phyloP scores from a whole-genome alignment of 2,329 filamentous ascomycete genomes.

The Immersiporthe knoxdaviesiana region DNA sequence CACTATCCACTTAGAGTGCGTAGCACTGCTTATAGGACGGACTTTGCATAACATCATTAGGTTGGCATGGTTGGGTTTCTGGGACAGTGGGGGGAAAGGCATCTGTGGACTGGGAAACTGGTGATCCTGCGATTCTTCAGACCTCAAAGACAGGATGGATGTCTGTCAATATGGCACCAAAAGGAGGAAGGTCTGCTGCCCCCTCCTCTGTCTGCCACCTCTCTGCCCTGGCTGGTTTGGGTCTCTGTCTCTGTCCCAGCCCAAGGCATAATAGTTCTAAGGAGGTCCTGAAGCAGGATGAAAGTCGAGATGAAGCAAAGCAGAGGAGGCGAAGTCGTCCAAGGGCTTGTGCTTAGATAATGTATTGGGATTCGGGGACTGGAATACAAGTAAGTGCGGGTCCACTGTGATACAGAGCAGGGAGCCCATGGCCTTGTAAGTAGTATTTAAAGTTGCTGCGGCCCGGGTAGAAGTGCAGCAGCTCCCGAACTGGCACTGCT shows the following conservation, averaged over 20 bases:
- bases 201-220: neutral
- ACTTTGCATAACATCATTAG: no score
- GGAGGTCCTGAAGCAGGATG: neutral
- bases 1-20: neutral
- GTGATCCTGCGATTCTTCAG: neutral
- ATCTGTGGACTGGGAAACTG: no score
- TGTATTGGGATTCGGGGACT: no score
- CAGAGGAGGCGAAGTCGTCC: neutral
- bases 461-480: constrained; percentile 10
- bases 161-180: no score
- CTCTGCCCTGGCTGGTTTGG: neutral
- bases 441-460: constrained; percentile 7
- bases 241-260: neutral
- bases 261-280: neutral
- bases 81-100: no score
- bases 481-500: neutral
- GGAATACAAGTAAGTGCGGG: no score
- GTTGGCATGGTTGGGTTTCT: no score
- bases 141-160: neutral
- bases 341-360: constrained; percentile 2
- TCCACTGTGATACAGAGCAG: neutral
- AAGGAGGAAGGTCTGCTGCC: neutral
- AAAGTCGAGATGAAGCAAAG: constrained; percentile 2
- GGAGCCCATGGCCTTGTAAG: neutral
- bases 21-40: no score